phyloP scores from a whole-genome alignment of 306 rosid species.

The Cicer chorassanicum region DNA sequence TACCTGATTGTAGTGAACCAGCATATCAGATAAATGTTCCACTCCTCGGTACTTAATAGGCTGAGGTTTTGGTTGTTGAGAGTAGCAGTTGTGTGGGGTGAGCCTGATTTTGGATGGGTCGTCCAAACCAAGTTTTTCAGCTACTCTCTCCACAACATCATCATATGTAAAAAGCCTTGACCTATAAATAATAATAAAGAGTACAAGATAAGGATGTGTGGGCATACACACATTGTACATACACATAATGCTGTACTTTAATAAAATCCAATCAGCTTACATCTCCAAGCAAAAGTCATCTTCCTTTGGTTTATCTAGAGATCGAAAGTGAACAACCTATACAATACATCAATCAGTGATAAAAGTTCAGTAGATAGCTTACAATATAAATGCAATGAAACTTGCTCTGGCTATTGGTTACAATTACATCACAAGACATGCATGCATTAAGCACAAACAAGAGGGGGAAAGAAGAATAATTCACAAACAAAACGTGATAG shows the following conservation, averaged over 20 bases:
- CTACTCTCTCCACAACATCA: conserved; percentile 86
- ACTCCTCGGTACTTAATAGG: conserved; percentile 85
- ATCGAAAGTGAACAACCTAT: conserved; percentile 94
- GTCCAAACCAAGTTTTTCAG: conserved; percentile 79
- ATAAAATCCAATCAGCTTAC: conserved; percentile 57
- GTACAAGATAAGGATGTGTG: conserved; percentile 34
- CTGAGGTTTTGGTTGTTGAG: conserved; percentile 94
- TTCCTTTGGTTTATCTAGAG: conserved; percentile 86
- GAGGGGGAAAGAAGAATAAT: conserved; percentile 4
- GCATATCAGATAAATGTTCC: conserved; percentile 86
- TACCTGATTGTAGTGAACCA: conserved; percentile 92
- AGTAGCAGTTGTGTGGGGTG: conserved; percentile 88
- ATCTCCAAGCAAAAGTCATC: conserved; percentile 84
- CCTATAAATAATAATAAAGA: conserved; percentile 53
- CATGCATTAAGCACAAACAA: conserved; percentile 5
- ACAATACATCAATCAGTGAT: conserved; percentile 40
- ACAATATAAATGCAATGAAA: conserved; percentile 4
- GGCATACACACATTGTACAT: neutral
- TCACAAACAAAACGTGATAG: conserved; percentile 13
- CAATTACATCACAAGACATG: neutral
- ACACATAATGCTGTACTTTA: conserved; percentile 27
- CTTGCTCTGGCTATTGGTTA: neutral
- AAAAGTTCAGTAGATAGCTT: conserved; percentile 28
- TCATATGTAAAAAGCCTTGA: conserved; percentile 85
- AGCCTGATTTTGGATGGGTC: conserved; percentile 87